Evolutionary conservation across 345 rosid genomes (phyloP).

Genomic region (Stellera chamaejasme): DNA sequence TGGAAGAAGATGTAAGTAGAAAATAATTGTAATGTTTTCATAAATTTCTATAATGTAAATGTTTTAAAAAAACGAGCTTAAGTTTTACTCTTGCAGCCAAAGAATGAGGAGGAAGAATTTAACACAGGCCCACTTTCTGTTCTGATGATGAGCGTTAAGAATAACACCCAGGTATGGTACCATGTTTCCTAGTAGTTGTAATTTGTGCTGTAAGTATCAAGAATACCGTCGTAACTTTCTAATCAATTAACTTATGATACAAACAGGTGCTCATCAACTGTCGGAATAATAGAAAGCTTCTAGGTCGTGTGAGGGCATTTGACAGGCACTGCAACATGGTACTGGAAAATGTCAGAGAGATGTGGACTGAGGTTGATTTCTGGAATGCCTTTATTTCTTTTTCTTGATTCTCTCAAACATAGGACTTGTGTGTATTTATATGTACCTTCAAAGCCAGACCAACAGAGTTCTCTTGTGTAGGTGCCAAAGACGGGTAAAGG

Average conservation of each 20-base stretch:
- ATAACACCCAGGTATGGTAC: constrained; percentile 76
- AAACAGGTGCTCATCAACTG: constrained; percentile 86
- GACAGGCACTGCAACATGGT: constrained; percentile 99
- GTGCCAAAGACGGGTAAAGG: constrained; percentile 96
- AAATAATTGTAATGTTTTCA: background rate
- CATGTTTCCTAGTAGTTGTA: background rate
- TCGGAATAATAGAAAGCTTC: constrained; percentile 76
- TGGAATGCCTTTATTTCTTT: background rate
- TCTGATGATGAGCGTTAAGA: constrained; percentile 94
- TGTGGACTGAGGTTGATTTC: constrained; percentile 92
- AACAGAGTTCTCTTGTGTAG: constrained; percentile 19
- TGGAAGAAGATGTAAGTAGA: constrained; percentile 65
- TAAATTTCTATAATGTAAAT: too few species aligned
- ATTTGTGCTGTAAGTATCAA: background rate
- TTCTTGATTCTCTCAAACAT: background rate
- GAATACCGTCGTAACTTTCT: background rate
- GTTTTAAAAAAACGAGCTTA: background rate
- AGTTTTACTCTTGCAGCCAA: constrained; percentile 22
- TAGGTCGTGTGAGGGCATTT: constrained; percentile 93
- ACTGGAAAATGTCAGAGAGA: constrained; percentile 96
- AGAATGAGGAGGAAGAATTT: constrained; percentile 94
- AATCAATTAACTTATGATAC: background rate
- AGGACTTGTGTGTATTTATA: too few species aligned
- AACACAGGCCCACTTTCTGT: constrained; percentile 97
- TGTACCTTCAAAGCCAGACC: background rate